Percentiles rank a stretch among this genome's conserved stretches.
Conservation (phyloP, 257 asterid genomes). For the Henckelia pumila region DNA sequence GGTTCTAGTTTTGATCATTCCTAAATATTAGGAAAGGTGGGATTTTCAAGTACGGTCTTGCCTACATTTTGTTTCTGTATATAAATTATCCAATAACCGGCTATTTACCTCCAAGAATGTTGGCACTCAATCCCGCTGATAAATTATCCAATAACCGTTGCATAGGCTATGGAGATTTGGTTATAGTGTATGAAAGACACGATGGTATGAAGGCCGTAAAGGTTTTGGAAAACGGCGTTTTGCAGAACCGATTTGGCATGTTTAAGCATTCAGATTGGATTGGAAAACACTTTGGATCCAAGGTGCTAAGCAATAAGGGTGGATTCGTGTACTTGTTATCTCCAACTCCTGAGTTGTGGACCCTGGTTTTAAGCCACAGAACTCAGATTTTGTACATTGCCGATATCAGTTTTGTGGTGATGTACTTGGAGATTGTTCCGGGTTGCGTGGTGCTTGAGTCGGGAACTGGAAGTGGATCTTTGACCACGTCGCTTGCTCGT, state of each 20-base stretch:
- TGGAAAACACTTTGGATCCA: conserved; percentile 89
- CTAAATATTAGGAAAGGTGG: background rate
- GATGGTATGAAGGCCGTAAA: conserved; percentile 79
- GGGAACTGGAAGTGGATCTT: conserved; percentile 97
- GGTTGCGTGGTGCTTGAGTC: conserved; percentile 94
- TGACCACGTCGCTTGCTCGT: conserved; percentile 85
- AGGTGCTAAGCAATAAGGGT: conserved; percentile 72
- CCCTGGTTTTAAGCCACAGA: conserved; percentile 90
- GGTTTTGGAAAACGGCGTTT: conserved; percentile 51
- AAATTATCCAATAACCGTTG: conserved; percentile 58
- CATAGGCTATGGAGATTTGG: conserved; percentile 70
- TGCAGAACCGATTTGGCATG: conserved; percentile 84
- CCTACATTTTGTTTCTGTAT: background rate
- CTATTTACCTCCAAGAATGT: conserved; percentile 30
- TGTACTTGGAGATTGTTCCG: conserved; percentile 85
- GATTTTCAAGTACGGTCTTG: background rate
- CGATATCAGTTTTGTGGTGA: conserved; percentile 84
- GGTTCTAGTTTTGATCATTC: too few relatives aligned
- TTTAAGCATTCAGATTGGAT: conserved; percentile 92
- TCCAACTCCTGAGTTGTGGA: conserved; percentile 97
- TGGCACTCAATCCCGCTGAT: conserved; percentile 41
- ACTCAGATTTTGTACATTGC: conserved; percentile 95
- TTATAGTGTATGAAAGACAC: conserved; percentile 76
- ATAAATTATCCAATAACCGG: background rate
- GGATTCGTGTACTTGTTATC: conserved; percentile 79